Evolutionary conservation across 139 green algal species (phyloP).

Genomic region (Haematococcus sp.): DNA sequence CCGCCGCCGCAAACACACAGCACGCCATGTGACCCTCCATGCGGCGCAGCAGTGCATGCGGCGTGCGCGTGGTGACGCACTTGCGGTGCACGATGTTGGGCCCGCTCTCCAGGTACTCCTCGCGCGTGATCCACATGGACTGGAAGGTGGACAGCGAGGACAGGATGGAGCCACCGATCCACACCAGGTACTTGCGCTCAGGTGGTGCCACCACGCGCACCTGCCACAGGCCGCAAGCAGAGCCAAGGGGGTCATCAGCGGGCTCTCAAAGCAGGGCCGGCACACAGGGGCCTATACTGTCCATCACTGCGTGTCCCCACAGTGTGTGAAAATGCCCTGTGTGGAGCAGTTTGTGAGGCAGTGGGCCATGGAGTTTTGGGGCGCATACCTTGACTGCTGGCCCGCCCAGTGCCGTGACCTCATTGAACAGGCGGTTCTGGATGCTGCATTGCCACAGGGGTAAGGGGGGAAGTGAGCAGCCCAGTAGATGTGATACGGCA

Average conservation of each 20-base stretch:
- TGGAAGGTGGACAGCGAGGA: conserved; percentile 90
- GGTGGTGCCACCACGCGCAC: conserved; percentile 69
- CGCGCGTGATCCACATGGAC: conserved; percentile 86
- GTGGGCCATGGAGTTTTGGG: too few relatives aligned
- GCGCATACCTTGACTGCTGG: conserved; percentile 24
- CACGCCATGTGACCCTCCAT: too few relatives aligned
- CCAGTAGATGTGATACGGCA: background rate
- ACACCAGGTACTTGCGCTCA: conserved; percentile 92
- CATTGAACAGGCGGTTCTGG: conserved; percentile 82
- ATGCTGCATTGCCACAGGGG: conserved; percentile 28
- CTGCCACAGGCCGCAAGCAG: conserved; percentile 69
- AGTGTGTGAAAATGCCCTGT: background rate
- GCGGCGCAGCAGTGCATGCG: too few relatives aligned
- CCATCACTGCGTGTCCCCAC: background rate
- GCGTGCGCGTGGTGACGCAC: conserved; percentile 36
- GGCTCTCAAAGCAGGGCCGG: background rate
- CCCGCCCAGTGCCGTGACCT: conserved; percentile 75
- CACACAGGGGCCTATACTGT: background rate
- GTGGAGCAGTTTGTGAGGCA: too few relatives aligned
- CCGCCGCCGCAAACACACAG: too few relatives aligned
- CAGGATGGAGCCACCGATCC: conserved; percentile 94
- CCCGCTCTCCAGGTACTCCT: conserved; percentile 65
- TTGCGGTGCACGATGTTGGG: conserved; percentile 48
- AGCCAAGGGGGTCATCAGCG: background rate
- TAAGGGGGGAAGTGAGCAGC: background rate